Evolutionary conservation across 345 rosid genomes (phyloP).

Genomic region (Corymbia maculata): DNA sequence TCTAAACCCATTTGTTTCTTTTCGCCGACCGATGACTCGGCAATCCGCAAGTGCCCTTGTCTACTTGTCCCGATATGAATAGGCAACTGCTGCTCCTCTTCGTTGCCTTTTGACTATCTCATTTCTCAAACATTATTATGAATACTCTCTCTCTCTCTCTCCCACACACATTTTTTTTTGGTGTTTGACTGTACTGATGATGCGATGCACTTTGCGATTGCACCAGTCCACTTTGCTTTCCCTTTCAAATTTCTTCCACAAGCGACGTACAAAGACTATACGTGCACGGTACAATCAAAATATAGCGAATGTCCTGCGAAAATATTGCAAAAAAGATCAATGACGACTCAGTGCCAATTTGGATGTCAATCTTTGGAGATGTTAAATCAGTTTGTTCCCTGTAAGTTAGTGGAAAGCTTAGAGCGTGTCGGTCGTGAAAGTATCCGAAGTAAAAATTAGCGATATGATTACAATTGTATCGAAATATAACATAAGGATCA

Average conservation of each 20-base stretch:
- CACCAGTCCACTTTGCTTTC: neutral
- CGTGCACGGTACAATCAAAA: neutral
- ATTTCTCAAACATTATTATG: neutral
- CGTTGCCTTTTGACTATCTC: conserved; percentile 16
- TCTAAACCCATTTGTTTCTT: neutral
- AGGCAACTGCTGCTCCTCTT: conserved; percentile 23
- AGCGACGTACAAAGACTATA: neutral
- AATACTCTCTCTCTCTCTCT: neutral
- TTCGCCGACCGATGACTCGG: conserved; percentile 38
- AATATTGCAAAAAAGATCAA: neutral
- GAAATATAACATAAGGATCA: neutral
- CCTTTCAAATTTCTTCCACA: neutral
- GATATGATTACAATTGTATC: neutral
- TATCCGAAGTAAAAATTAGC: neutral
- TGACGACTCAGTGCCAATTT: neutral
- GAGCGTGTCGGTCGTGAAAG: neutral
- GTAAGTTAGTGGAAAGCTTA: neutral
- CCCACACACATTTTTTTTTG: neutral
- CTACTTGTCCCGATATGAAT: conserved; percentile 49
- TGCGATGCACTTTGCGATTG: neutral
- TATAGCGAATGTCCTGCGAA: neutral
- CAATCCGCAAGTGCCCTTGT: conserved; percentile 26
- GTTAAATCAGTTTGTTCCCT: neutral
- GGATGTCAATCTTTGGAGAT: neutral
- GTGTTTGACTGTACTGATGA: neutral